Percentiles rank a stretch among this genome's conserved stretches.
Evolutionary conservation across 257 asterid genomes (phyloP).

Genomic region (Apocynum venetum): DNA sequence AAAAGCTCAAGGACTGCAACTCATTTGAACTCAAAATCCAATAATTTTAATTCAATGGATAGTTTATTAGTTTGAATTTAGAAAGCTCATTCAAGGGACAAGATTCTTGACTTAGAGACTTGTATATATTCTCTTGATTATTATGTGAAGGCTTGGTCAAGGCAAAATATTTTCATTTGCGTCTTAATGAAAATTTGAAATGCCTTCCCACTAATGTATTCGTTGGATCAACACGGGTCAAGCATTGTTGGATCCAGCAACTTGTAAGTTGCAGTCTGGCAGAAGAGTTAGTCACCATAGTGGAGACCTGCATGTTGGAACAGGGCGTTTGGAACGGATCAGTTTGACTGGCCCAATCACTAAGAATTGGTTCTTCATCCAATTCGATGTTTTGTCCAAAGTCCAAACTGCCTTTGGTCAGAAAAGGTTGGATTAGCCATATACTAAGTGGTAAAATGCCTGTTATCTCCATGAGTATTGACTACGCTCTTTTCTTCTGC

Average conservation of each 20-base stretch:
- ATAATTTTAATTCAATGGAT: not conserved
- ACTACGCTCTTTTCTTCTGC: too few relatives aligned
- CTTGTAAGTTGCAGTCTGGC: not conserved
- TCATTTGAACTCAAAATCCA: too few relatives aligned
- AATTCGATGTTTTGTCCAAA: too few relatives aligned
- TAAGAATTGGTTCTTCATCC: too few relatives aligned
- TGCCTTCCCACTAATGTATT: not conserved
- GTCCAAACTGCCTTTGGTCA: too few relatives aligned
- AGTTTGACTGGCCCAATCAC: not conserved
- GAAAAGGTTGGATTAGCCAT: too few relatives aligned
- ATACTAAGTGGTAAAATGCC: too few relatives aligned
- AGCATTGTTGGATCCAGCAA: not conserved
- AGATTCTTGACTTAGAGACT: not conserved
- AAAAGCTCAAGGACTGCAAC: too few relatives aligned
- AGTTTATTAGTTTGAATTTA: too few relatives aligned
- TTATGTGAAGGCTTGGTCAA: not conserved
- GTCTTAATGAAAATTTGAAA: not conserved
- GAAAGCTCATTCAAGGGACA: not conserved
- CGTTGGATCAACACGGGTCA: not conserved
- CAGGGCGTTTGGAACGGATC: not conserved
- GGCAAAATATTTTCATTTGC: not conserved
- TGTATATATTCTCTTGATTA: too few relatives aligned
- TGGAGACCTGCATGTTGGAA: not conserved
- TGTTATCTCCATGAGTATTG: too few relatives aligned
- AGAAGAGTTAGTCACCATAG: not conserved